Evolutionary conservation across 768 basidiomycete species (phyloP), one percentile per base, ranked within the genome.

Genomic region (Calvatia gigantea): DNA sequence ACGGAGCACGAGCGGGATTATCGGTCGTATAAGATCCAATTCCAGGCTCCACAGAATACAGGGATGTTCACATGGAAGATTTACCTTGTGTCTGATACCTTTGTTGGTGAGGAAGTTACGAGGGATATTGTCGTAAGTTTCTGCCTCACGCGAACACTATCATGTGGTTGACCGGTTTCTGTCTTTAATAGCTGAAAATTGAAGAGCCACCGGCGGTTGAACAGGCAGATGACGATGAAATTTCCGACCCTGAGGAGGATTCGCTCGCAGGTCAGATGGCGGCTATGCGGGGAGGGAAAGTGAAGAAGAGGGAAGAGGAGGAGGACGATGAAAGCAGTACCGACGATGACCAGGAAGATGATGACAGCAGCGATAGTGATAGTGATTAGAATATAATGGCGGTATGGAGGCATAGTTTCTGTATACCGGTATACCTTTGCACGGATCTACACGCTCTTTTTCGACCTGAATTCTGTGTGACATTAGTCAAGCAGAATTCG

Each of bases 171-270:
- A 11, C 19, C 11, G 4, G 11, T 23, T 23, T 23, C n/a, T 41
- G 41, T 19, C 12, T 23, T n/a, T n/a, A n/a, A 7, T 60, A 95
- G 92, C 84, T 97, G 58, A 87, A 88, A 67, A 87, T 97, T 31
- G 91, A 94, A 51, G 87, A 92, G 38, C 73, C 81, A 3, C 78
- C 85, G 8, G 73, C 73, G 0, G 85, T 85, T 5, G 87, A 87
- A 37, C 67, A 80, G 54, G 80, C 72, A 27, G 74, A 73, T 19
- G 95, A 96, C 32, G 94, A 98, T 65, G 95, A 97, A 57, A 99
- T 98, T 60, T 97, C 94, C 0, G 97, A 98, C 46, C 97, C 97
- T 0, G 97, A 98, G 28, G 97, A 98, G 70, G 97, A 98, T 69
- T 83, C 89, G 23, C 74, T 98, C 49, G 97, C 94, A 4, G 97